A percentile compares a stretch with the other conserved stretches of the same genome.
phyloP scores from a whole-genome alignment of 176 grass and related monocot species.

The Paspalum vaginatum region DNA sequence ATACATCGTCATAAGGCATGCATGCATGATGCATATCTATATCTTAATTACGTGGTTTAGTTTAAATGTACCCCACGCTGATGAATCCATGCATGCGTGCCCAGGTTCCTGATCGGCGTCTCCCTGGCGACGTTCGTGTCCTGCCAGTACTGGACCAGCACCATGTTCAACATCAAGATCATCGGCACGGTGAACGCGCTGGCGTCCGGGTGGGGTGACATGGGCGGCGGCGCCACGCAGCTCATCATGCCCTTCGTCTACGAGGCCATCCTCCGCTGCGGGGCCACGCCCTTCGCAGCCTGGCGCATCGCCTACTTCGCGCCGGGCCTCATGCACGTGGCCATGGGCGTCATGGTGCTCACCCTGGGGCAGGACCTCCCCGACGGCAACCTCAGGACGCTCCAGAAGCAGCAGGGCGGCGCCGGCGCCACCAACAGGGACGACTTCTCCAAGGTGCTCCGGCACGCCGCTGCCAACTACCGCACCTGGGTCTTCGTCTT shows the following conservation, averaged over 20 bases:
- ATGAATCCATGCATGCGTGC: too few species aligned
- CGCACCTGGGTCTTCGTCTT: slow-evolving; percentile 86
- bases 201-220: slow-evolving; percentile 65
- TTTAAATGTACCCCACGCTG: too few species aligned
- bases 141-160: slow-evolving; percentile 75
- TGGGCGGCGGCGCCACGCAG: slow-evolving; percentile 68
- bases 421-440: slow-evolving; percentile 53
- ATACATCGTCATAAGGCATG: not conserved
- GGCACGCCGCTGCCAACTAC: slow-evolving; percentile 70
- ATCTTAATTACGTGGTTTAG: too few species aligned
- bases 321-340: slow-evolving; percentile 60
- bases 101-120: slow-evolving; percentile 60
- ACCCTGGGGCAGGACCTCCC: slow-evolving; percentile 72
- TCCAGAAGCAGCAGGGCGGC: slow-evolving; percentile 49
- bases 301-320: slow-evolving; percentile 88
- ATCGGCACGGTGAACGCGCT: slow-evolving; percentile 58
- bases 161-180: slow-evolving; percentile 73
- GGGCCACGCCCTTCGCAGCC: slow-evolving; percentile 54
- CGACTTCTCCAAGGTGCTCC: slow-evolving; percentile 66
- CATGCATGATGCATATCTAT: too few species aligned
- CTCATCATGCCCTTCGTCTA: slow-evolving; percentile 72
- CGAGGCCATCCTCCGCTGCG: slow-evolving; percentile 58
- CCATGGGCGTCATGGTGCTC: slow-evolving; percentile 69
- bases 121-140: slow-evolving; percentile 66
- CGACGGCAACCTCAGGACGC: slow-evolving; percentile 65